Evolutionary conservation across 805 yeast species (phyloP).

Genomic region (Candida ovalis): DNA sequence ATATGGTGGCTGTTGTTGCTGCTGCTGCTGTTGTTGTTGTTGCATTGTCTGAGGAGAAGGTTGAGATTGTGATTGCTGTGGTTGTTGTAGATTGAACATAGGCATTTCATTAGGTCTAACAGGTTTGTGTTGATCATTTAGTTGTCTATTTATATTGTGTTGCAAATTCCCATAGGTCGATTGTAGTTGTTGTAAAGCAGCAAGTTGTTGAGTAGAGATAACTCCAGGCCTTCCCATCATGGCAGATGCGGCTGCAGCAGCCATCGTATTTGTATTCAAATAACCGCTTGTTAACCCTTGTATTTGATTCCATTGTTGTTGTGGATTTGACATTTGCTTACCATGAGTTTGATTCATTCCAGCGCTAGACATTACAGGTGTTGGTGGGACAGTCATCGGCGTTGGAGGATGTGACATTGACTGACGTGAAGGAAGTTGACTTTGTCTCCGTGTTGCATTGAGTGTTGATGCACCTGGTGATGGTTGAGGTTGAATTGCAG

Average conservation of each 20-base stretch:
- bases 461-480: background rate
- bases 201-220: conserved; percentile 22
- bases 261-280: conserved; percentile 14
- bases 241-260: conserved; percentile 26
- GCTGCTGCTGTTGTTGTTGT: conserved; percentile 1
- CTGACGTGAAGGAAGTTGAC: background rate
- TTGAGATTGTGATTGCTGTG: conserved; percentile 3
- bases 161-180: conserved; percentile 30
- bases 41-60: background rate
- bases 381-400: conserved; percentile 19
- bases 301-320: conserved; percentile 18
- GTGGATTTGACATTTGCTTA: background rate
- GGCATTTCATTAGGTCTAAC: background rate
- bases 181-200: conserved; percentile 27
- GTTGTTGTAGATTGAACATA: background rate
- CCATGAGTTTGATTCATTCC: background rate
- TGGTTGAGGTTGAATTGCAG: conserved; percentile 7
- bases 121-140: conserved; percentile 17
- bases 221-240: conserved; percentile 25
- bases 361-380: conserved; percentile 7
- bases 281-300: conserved; percentile 16
- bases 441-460: background rate
- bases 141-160: conserved; percentile 19
- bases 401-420: conserved; percentile 15
- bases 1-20: conserved; percentile 21